Evolutionary conservation across 345 rosid genomes (phyloP).

Genomic region (Angophora floribunda): DNA sequence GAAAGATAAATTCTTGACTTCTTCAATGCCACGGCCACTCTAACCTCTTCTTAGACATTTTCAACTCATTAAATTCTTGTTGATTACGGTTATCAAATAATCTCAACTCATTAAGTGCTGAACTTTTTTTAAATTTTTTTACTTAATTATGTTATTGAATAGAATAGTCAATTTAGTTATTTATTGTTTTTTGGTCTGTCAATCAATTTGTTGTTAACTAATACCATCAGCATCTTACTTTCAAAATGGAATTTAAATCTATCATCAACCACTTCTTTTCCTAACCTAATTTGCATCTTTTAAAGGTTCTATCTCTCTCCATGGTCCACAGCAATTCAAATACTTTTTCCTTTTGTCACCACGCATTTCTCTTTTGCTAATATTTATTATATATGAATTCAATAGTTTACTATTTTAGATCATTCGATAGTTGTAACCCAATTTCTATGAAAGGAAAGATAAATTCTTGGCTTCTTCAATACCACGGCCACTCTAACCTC

Average conservation of each 20-base stretch:
- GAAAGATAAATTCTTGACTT: background rate
- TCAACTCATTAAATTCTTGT: too few species aligned
- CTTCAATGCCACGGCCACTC: background rate
- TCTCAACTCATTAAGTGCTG: background rate
- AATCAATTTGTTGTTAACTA: too few species aligned
- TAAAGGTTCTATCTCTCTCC: background rate
- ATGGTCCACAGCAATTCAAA: background rate
- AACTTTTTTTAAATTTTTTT: too few species aligned
- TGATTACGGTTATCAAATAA: too few species aligned
- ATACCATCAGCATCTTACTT: background rate
- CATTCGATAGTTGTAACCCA: background rate
- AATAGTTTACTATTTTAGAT: background rate
- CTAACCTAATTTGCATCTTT: background rate
- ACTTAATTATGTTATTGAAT: background rate
- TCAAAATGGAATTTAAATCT: too few species aligned
- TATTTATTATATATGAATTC: background rate
- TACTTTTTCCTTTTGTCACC: background rate
- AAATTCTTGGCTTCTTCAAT: background rate
- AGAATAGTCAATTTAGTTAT: background rate
- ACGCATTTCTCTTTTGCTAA: background rate
- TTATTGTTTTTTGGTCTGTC: too few species aligned
- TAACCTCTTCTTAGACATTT: too few species aligned
- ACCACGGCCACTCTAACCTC: background rate
- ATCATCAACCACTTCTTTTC: background rate
- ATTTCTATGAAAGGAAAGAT: background rate